phyloP scores from a whole-genome alignment of 2,329 filamentous ascomycete species.

The Intubia oerlemansii region DNA sequence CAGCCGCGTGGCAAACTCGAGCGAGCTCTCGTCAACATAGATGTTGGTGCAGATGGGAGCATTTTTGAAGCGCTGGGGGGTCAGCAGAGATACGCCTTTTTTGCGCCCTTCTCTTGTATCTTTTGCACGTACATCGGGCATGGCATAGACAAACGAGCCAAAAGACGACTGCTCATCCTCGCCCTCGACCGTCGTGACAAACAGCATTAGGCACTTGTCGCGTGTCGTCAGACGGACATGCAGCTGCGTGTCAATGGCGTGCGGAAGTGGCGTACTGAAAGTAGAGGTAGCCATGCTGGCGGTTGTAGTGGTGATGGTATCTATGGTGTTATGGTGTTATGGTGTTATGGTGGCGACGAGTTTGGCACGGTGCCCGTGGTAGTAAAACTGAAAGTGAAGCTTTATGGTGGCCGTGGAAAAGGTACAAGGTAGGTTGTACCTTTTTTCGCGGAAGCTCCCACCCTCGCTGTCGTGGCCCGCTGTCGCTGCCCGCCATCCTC shows the following conservation, averaged over 20 bases:
- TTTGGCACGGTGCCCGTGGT: background rate
- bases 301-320: too few relatives aligned
- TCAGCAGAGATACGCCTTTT: too few relatives aligned
- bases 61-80: constrained; percentile 23
- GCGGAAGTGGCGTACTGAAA: constrained; percentile 38
- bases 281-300: too few relatives aligned
- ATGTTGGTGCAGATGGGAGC: constrained; percentile 54
- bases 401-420: background rate
- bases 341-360: background rate
- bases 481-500: too few relatives aligned
- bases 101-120: background rate
- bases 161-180: constrained; percentile 31
- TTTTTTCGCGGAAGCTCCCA: too few relatives aligned
- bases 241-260: constrained; percentile 36
- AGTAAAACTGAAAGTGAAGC: background rate
- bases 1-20: constrained; percentile 73
- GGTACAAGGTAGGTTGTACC: too few relatives aligned
- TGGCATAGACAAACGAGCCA: constrained; percentile 83
- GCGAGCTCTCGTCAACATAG: constrained; percentile 50
- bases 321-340: background rate
- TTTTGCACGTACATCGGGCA: constrained; percentile 51
- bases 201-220: constrained; percentile 35
- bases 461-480: too few relatives aligned
- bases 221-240: constrained; percentile 37
- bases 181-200: constrained; percentile 30